phyloP scores from a whole-genome alignment of 768 basidiomycete genomes.

The Termitomyces sp. region DNA sequence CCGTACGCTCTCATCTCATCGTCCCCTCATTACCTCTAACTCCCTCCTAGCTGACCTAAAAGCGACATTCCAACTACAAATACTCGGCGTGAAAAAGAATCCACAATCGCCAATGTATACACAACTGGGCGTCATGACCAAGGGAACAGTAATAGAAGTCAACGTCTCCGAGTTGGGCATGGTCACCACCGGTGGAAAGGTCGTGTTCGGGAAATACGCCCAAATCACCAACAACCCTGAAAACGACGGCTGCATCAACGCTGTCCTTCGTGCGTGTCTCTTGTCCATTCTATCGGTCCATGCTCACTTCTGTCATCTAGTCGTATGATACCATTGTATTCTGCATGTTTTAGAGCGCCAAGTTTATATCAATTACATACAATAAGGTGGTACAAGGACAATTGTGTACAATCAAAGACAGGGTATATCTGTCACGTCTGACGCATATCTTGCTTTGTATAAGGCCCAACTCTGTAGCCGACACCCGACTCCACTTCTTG shows the following conservation, averaged over 20 bases:
- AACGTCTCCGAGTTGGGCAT: conserved; percentile 98
- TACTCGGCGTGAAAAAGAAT: conserved; percentile 98
- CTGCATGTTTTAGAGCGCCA: background rate
- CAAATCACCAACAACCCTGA: conserved; percentile 94
- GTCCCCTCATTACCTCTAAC: background rate
- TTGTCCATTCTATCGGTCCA: background rate
- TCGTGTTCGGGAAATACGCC: conserved; percentile 90
- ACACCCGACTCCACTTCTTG: background rate
- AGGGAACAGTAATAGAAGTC: conserved; percentile 97
- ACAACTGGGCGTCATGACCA: conserved; percentile 93
- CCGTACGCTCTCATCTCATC: conserved; percentile 49
- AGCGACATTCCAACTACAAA: conserved; percentile 98
- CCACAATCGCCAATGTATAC: conserved; percentile 99
- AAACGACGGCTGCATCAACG: conserved; percentile 95
- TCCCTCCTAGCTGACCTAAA: conserved; percentile 77
- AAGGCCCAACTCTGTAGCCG: background rate
- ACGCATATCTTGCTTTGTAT: background rate
- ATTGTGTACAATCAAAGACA: background rate
- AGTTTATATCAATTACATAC: background rate
- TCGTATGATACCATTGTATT: conserved; percentile 19
- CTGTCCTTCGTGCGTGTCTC: conserved; percentile 72
- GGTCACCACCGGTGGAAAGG: conserved; percentile 96
- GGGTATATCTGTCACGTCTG: background rate
- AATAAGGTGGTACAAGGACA: background rate
- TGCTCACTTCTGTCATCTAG: conserved; percentile 10